Evolutionary conservation across 1,139 yeast species (phyloP).

Genomic region (Magnusiomyces tetraspermus): DNA sequence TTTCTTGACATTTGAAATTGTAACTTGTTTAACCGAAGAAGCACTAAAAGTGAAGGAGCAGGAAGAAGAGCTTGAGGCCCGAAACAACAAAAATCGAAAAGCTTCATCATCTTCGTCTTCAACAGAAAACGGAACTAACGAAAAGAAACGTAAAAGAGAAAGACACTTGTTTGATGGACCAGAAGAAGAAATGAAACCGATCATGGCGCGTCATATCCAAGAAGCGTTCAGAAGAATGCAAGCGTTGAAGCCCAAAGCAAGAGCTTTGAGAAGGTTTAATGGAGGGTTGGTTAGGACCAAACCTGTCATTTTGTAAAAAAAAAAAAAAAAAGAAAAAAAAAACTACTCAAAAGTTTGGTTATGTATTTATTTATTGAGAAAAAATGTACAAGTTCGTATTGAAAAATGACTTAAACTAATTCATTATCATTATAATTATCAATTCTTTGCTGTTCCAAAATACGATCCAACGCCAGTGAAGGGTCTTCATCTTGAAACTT

Average conservation of each 20-base stretch:
- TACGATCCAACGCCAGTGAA: no score
- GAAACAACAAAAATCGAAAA: slow-evolving; percentile 22
- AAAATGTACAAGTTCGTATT: no score
- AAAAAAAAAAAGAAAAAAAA: no score
- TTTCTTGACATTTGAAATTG: slow-evolving; percentile 90
- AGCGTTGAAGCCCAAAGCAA: slow-evolving; percentile 47
- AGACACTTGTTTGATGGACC: slow-evolving; percentile 81
- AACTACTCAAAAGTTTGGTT: no score
- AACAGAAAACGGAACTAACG: slow-evolving; percentile 1
- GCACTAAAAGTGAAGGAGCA: slow-evolving; percentile 72
- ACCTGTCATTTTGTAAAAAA: slow-evolving; percentile 28
- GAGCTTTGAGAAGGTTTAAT: slow-evolving; percentile 55
- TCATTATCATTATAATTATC: no score
- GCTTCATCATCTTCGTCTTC: slow-evolving; percentile 10
- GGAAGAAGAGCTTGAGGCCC: slow-evolving; percentile 43
- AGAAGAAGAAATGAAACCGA: slow-evolving; percentile 75
- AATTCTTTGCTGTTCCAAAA: no score
- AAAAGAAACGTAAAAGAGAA: slow-evolving; percentile 33
- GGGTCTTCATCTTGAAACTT: no score
- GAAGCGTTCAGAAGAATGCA: slow-evolving; percentile 90
- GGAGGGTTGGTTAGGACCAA: slow-evolving; percentile 48
- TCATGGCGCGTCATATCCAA: slow-evolving; percentile 72
- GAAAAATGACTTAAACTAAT: no score
- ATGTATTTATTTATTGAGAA: neutral
- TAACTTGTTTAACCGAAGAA: slow-evolving; percentile 85